Base-by-base conservation (phyloP, 192 early-diverging fungal genomes). In the Backusella circina region DNA sequence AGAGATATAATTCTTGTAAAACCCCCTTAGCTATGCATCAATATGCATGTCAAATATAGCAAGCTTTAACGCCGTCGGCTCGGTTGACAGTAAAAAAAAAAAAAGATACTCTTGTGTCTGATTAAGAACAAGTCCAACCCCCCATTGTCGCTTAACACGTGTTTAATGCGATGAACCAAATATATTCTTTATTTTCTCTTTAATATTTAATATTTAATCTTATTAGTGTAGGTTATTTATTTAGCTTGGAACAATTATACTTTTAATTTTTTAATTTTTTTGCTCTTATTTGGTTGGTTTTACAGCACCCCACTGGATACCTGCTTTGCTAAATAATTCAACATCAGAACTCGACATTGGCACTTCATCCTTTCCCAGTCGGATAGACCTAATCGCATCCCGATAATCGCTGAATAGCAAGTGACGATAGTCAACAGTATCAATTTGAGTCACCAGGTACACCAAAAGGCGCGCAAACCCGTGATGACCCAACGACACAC, bases 401-500 rank as follows among this genome's bases (percentile, higher is more conserved):
- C 57, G 54, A 54, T 78, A 71, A 33, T 82, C 81, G 32, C 65
- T 77, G 21, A 78, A 74, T 5, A 82, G 4, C 10, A 79, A 64
- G 47, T 79, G 75, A 47, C 74, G 70, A 66, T 82, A 82, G 37
- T 82, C 81, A n/a, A 71, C 23, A 15, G 51, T 37, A 39, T 71
- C 38, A 3, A 21, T 67, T 35, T 38, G 35, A 6, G 61, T 64
- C 18, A 78, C 74, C 36, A 78, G 70, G 39, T 72, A 76, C 5
- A 72, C 72, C n/a, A 82, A 36, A 13, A 82, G 67, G 8, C 81
- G 70, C 10, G 77, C 71, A 79, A 76, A 82, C 7, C 23, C 39
- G 18, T 41, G 74, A 54, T 79, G 61, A 31, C 81, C 81, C 36
- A 79, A 70, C 8, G 81, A 82, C 18, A 79, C 70, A 16, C 77